Evolutionary conservation across 192 early-diverging fungal genomes (phyloP).

Genomic region (Chytriomyces sp.): DNA sequence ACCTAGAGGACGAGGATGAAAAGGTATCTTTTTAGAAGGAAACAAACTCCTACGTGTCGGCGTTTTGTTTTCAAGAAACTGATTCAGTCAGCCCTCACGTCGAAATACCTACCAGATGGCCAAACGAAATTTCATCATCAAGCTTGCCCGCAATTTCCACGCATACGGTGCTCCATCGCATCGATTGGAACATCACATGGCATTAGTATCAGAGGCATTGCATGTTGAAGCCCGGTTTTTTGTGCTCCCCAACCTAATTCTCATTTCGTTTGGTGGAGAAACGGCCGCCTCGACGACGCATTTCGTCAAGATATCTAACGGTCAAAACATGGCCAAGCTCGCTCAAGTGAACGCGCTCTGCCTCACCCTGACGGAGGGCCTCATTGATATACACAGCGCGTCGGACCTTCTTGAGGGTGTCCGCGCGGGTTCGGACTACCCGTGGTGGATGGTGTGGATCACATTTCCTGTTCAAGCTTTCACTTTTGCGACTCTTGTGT

Average conservation of each 20-base stretch:
- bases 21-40: too few species aligned
- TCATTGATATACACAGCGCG: conserved; percentile 38
- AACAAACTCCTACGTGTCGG: too few species aligned
- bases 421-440: conserved; percentile 3
- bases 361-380: conserved; percentile 30
- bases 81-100: too few species aligned
- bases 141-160: conserved; percentile 43
- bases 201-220: conserved; percentile 41
- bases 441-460: conserved; percentile 19
- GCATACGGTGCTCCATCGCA: conserved; percentile 53
- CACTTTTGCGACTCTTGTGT: conserved; percentile 42
- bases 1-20: not conserved
- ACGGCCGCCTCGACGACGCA: conserved; percentile 35
- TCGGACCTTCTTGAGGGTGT: conserved; percentile 35
- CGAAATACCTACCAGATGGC: too few species aligned
- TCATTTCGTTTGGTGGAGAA: conserved; percentile 51
- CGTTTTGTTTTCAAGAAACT: too few species aligned
- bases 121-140: conserved; percentile 51
- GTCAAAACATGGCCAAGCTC: conserved; percentile 46
- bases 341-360: conserved; percentile 47
- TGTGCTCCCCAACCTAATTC: conserved; percentile 40
- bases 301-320: conserved; percentile 35
- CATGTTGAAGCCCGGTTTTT: conserved; percentile 44
- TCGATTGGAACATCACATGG: conserved; percentile 48
- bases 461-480: conserved; percentile 44